These are phyloP conservation scores for Mucor irregularis DNA, from an alignment of 371 early-diverging fungal species.

Conservation along the genomic window DNA sequence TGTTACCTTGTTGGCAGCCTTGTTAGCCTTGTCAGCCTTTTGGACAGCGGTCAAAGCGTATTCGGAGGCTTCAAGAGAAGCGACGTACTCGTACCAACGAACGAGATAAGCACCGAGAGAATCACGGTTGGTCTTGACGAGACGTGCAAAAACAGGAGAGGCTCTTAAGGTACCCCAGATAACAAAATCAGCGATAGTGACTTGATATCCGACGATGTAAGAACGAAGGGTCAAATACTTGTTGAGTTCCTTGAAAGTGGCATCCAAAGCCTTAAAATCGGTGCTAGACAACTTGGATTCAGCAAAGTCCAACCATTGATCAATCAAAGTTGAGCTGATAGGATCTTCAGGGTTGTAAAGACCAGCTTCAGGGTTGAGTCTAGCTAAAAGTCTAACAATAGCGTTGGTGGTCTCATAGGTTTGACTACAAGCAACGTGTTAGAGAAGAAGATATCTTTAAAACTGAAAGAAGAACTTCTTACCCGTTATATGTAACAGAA, in stretches of 20 bases:
- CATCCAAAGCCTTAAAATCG: constrained; percentile 76
- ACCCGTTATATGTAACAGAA: constrained; percentile 42
- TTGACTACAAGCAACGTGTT: constrained; percentile 21
- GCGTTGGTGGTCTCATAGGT: constrained; percentile 45
- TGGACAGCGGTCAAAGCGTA: constrained; percentile 56
- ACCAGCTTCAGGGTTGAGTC: constrained; percentile 39
- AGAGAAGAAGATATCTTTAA: no score
- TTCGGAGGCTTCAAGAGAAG: constrained; percentile 60
- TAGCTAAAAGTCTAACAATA: constrained; percentile 43
- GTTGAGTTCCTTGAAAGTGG: constrained; percentile 69
- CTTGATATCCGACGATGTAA: constrained; percentile 79
- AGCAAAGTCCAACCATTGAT: constrained; percentile 69
- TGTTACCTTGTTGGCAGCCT: constrained; percentile 11
- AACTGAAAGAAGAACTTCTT: background rate
- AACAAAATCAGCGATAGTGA: constrained; percentile 81
- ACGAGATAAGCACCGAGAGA: constrained; percentile 70
- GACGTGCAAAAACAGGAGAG: constrained; percentile 77
- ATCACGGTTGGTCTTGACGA: constrained; percentile 75
- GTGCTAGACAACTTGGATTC: constrained; percentile 55
- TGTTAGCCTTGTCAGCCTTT: constrained; percentile 46
- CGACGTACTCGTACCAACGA: constrained; percentile 84
- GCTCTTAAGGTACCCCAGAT: constrained; percentile 87
- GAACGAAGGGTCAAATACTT: constrained; percentile 79
- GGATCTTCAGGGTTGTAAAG: constrained; percentile 43
- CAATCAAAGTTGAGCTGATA: constrained; percentile 51